Evolutionary conservation across 2,329 filamentous ascomycete genomes (phyloP).

Genomic region (Fusarium succisae): DNA sequence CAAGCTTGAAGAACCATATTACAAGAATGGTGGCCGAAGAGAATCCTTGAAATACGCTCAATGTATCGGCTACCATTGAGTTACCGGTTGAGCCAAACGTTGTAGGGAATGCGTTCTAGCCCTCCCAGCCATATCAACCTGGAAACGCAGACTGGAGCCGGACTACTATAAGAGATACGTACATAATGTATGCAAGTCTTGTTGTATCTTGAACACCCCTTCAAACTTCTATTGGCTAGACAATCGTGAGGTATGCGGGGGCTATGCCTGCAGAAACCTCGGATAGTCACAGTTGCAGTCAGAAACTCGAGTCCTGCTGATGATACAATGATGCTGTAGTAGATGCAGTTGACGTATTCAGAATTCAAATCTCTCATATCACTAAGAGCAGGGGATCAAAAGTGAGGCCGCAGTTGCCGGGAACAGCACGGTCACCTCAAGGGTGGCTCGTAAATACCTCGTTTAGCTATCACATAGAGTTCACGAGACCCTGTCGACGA

Average conservation of each 20-base stretch:
- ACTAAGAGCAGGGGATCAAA: accelerated
- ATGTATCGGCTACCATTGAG: accelerated
- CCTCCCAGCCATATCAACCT: not conserved
- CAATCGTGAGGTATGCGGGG: accelerated
- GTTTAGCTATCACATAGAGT: not conserved
- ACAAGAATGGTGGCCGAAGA: no score
- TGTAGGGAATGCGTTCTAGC: not conserved
- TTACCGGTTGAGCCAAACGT: accelerated
- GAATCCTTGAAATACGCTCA: accelerated
- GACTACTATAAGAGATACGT: no score
- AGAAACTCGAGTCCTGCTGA: no score
- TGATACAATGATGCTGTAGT: accelerated
- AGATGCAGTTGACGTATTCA: accelerated
- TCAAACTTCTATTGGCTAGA: not conserved
- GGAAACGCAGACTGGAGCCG: not conserved
- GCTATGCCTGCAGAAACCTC: not conserved
- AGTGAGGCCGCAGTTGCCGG: not conserved
- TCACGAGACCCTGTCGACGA: not conserved
- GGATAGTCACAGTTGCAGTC: not conserved
- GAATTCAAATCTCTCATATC: accelerated
- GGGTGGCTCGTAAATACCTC: not conserved
- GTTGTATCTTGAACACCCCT: not conserved
- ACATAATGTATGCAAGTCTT: not conserved
- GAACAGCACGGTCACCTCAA: not conserved
- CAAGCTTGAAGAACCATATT: not conserved